phyloP scores from a whole-genome alignment of 169 alveolate genomes.

The Ichthyophthirius multifiliis region DNA sequence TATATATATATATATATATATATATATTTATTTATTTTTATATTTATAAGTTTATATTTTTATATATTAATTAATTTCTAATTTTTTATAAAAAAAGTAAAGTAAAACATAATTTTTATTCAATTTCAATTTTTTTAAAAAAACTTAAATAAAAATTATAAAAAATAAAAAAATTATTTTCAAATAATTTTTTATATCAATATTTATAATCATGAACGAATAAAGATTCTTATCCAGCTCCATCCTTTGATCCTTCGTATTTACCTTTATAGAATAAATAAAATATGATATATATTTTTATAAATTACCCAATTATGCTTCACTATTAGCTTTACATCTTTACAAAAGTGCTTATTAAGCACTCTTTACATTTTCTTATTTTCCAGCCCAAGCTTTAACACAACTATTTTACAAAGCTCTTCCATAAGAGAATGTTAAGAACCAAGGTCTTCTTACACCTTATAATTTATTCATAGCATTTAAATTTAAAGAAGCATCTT shows the following conservation, averaged over 20 bases:
- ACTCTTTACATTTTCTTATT: conserved; percentile 91
- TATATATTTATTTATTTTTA: too few relatives aligned
- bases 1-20: too few relatives aligned
- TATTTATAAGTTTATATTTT: too few relatives aligned
- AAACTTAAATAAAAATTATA: too few relatives aligned
- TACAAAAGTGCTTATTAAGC: conserved; percentile 94
- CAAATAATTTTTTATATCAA: too few relatives aligned
- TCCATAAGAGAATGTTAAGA: conserved; percentile 97
- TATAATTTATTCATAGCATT: conserved; percentile 94
- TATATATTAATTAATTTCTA: too few relatives aligned
- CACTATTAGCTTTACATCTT: conserved; percentile 96
- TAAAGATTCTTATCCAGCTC: conserved; percentile 44
- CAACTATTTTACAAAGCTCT: conserved; percentile 97
- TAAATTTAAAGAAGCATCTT: conserved; percentile 95
- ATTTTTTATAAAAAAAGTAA: too few relatives aligned
- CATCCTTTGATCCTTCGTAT: conserved; percentile 74
- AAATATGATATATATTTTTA: conserved; percentile 15
- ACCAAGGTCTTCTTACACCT: conserved; percentile 91
- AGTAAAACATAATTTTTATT: too few relatives aligned
- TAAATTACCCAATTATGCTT: conserved; percentile 95
- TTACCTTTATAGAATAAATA: too few relatives aligned
- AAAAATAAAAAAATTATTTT: too few relatives aligned
- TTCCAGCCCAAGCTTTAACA: conserved; percentile 97
- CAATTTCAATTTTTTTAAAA: too few relatives aligned
- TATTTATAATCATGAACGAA: conserved; percentile 63